Percentiles rank a stretch among this genome's conserved stretches.
These are phyloP conservation scores for Lactarius vividus DNA, from an alignment of 768 basidiomycete genomes.

Conservation along the genomic window DNA sequence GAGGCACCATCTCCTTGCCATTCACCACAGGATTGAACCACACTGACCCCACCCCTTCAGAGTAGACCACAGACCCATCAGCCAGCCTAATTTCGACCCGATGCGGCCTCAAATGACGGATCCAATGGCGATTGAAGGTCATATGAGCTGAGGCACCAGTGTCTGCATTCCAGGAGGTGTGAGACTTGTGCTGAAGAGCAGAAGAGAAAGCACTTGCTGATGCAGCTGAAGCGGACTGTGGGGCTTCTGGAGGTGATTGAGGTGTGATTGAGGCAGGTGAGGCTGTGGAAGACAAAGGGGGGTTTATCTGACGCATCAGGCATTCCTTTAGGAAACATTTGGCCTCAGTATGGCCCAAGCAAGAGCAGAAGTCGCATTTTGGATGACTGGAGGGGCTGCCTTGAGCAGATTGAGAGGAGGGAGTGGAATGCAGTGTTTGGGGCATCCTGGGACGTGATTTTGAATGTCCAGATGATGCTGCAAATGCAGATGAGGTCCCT, in stretches of 20 bases:
- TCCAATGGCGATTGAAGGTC: neutral
- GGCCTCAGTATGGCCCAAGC: no score
- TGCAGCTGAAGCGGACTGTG: neutral
- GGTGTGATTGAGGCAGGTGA: neutral
- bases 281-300: neutral
- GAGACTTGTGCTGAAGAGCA: neutral
- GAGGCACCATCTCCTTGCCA: no score
- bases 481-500: neutral
- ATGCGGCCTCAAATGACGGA: neutral
- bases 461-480: no score
- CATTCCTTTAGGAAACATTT: neutral
- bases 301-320: neutral
- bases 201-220: neutral
- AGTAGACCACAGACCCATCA: neutral
- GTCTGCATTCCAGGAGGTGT: neutral
- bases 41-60: neutral
- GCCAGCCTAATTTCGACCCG: neutral
- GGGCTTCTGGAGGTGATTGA: neutral
- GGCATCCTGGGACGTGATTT: neutral
- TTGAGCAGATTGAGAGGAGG: no score
- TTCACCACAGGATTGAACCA: no score
- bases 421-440: no score
- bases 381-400: no score
- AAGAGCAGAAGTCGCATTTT: no score
- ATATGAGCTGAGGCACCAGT: conserved; percentile 1